Conservation (phyloP, 257 asterid genomes). For the Sherardia arvensis region DNA sequence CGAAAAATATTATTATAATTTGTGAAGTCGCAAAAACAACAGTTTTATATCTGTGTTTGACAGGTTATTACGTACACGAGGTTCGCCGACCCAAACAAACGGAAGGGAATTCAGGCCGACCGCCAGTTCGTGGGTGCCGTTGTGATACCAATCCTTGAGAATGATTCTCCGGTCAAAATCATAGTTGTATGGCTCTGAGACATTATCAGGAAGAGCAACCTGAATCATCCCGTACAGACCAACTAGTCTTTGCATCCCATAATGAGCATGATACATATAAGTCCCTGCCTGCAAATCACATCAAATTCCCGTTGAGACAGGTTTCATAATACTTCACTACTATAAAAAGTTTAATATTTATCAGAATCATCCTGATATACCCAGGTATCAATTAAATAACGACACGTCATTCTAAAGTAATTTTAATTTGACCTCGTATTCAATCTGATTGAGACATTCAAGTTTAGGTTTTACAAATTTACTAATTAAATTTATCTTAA, state of each 20-base stretch:
- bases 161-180: conserved; percentile 61
- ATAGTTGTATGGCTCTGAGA: conserved; percentile 54
- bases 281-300: conserved; percentile 64
- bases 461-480: too few species aligned
- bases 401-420: too few species aligned
- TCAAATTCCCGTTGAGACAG: neutral
- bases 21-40: neutral
- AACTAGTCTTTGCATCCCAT: conserved; percentile 83
- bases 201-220: conserved; percentile 50
- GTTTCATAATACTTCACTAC: neutral
- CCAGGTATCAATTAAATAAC: too few species aligned
- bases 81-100: conserved; percentile 88
- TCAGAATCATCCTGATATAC: too few species aligned
- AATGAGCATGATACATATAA: conserved; percentile 82
- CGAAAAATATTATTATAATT: neutral
- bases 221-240: conserved; percentile 68
- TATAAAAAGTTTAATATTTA: too few species aligned
- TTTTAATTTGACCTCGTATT: too few species aligned
- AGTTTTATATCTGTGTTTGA: neutral
- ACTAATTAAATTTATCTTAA: too few species aligned
- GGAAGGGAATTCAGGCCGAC: conserved; percentile 57
- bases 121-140: conserved; percentile 49
- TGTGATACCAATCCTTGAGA: conserved; percentile 82
- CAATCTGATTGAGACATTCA: too few species aligned
- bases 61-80: conserved; percentile 55